Evolutionary conservation across 495 filamentous ascomycete genomes (phyloP), one percentile per base, ranked within the genome.

Genomic region (Hypoxylon fuscum): DNA sequence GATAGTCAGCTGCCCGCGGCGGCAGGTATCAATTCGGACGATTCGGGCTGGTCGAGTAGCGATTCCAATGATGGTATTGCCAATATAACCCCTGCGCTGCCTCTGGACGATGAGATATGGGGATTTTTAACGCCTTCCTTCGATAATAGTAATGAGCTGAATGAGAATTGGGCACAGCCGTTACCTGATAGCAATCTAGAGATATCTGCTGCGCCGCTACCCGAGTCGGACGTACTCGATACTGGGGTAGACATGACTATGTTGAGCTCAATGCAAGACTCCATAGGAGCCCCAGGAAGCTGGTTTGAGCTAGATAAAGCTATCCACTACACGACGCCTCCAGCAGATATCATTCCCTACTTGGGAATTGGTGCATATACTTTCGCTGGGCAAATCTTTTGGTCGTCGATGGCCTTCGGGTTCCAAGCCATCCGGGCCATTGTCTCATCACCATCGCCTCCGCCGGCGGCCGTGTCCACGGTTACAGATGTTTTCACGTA

Each of bases 331-430:
- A 21, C 44, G 11, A 41, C 27, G 9, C 62, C 62, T 12, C 62
- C 62, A 14, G 29, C 55, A 3, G 62, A 65, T 35, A 65, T 65
- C 20, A n/a, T 59, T 2, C 55, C 55, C 4, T 65, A 55, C 29
- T 49, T 65, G 38, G 62, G 62, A 9, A 35, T 22, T 0, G 49
- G 49, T 0, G 49, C 55, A 9, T 65, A 65, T 15, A 65, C 49
- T 3, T 12, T 65, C 15, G 62, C 62, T 5, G 62, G 62, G 4
- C 55, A 65, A 14, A 44, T 65, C 11, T 65, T 59, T 31, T 65
- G 62, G 62, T 21, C 55, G 2, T 47, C 55, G 0, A 38, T 65
- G 44, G 62, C 62, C 5, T 65, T 59, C 18, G 55, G 62, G 2
- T 65, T 65, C 21, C 62, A 65, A 17, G 55, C 62, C 3, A 47